phyloP scores from a whole-genome alignment of 139 green algal species.

The Diplosphaera chodatii region DNA sequence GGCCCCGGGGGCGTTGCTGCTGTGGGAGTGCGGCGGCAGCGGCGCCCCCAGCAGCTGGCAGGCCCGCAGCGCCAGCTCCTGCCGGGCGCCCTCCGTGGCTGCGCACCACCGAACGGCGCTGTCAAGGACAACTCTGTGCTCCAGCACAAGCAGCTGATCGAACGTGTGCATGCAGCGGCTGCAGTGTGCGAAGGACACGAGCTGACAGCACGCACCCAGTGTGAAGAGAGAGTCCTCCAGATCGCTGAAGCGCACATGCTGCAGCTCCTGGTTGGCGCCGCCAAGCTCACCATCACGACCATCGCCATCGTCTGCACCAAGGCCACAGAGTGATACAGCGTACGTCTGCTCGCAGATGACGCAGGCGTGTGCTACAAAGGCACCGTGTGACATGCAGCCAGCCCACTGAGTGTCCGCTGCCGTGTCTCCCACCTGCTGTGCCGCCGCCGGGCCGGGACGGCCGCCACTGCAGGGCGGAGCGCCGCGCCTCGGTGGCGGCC shows the following conservation, averaged over 20 bases:
- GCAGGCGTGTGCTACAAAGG: too few species aligned
- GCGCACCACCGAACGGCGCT: too few species aligned
- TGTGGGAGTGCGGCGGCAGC: constrained; percentile 16
- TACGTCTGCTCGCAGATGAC: too few species aligned
- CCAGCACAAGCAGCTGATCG: too few species aligned
- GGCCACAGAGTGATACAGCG: too few species aligned
- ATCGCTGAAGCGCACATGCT: constrained; percentile 6
- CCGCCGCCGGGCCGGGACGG: constrained; percentile 5
- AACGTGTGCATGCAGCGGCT: too few species aligned
- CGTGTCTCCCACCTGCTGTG: background rate
- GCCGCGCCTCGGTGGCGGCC: constrained; percentile 16
- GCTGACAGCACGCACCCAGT: constrained; percentile 16
- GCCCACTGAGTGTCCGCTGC: too few species aligned
- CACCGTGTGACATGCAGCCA: too few species aligned
- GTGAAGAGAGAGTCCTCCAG: constrained; percentile 11
- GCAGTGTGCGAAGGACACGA: too few species aligned
- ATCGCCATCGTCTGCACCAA: too few species aligned
- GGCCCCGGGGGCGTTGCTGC: constrained; percentile 19
- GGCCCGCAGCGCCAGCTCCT: constrained; percentile 39
- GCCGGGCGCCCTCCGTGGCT: constrained; percentile 15
- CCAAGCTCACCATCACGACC: constrained; percentile 2
- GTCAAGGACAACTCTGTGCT: too few species aligned
- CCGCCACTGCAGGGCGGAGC: constrained; percentile 16
- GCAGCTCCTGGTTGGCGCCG: constrained; percentile 6
- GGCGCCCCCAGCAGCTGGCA: constrained; percentile 53